Percentiles rank a stretch among this genome's conserved stretches.
phyloP scores from a whole-genome alignment of 768 basidiomycete species.

The Pisolithus sp. region DNA sequence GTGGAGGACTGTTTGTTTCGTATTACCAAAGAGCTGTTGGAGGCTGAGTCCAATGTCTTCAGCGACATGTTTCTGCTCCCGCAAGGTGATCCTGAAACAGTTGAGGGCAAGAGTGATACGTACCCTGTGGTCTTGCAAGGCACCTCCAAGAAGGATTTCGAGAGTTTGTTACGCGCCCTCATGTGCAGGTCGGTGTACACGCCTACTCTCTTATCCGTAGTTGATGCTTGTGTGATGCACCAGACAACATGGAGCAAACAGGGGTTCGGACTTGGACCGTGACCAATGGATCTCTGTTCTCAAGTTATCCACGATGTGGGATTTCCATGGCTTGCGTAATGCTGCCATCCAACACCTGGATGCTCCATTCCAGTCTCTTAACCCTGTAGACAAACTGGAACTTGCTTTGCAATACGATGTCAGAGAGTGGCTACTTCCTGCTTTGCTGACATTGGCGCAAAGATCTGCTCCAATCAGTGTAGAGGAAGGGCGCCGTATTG shows the following conservation, averaged over 20 bases:
- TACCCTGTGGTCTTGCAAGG: conserved; percentile 12
- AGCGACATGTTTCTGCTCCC: conserved; percentile 16
- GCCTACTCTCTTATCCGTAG: neutral
- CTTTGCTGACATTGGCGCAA: neutral
- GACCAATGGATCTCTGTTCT: neutral
- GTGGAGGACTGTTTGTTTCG: conserved; percentile 18
- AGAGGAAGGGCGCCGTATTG: neutral
- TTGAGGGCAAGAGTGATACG: conserved; percentile 12
- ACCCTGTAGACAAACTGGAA: neutral
- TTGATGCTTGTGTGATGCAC: neutral
- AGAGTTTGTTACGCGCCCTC: neutral
- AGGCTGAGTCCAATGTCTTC: conserved; percentile 14
- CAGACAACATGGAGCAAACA: neutral
- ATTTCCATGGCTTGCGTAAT: neutral
- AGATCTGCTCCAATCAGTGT: neutral
- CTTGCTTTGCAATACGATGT: neutral
- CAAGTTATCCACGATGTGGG: neutral
- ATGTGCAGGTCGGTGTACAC: conserved; percentile 6
- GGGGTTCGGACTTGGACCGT: neutral
- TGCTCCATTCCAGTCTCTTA: neutral
- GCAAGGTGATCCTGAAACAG: neutral
- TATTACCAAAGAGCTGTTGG: conserved; percentile 12
- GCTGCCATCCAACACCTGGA: neutral
- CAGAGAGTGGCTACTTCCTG: neutral
- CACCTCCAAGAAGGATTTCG: conserved; percentile 15